Base-by-base conservation (phyloP, 306 rosid genomes). In the Senna tora region DNA sequence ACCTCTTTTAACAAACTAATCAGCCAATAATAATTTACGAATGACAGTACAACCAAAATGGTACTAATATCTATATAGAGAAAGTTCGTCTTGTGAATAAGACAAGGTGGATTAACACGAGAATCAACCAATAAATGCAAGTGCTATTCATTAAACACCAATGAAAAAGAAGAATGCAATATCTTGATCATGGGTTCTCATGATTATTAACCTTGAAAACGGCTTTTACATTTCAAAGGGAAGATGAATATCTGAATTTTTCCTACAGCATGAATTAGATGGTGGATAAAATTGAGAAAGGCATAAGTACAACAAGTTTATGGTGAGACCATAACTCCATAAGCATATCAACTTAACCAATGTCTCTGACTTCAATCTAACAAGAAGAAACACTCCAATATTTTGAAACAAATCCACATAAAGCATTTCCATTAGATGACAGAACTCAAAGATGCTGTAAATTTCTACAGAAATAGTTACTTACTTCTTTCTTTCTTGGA, bases 401-500 rank as follows among this genome's bases (percentile, higher is more conserved):
- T 32, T 61, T 22, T 49, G 6, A 32, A 61, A 0, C 0, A 38
- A 39, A 39, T 4, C 28, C 50, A 34, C 7, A 2, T n/a, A 67
- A 1, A 17, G 46, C 46, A 33, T 7, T 19, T 42, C 3, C 21
- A 1, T 9, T 11, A 14, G 0, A 43, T 6, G 64, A 53, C 34
- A 46, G 10, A 45, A 25, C 30, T 25, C 30, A 25, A 25, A 51
- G 15, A 19, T 15, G 50, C 47, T 25, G 9, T 8, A 45, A 28
- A 50, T 22, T 71, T 57, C 15, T 36, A 13, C 16, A 30, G 77
- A 30, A 79, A 28, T 9, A 75, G 57, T 17, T 19, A 52, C 75
- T 67, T 58, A 92, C 99, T 73, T 94, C 99, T 77, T 92, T 91
- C 92, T 95, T 95, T 75, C 89, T 88, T 9, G 87, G 88, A 51